Conservation (phyloP, 441 rosid genomes). For the Gossypium schwendimanii region DNA sequence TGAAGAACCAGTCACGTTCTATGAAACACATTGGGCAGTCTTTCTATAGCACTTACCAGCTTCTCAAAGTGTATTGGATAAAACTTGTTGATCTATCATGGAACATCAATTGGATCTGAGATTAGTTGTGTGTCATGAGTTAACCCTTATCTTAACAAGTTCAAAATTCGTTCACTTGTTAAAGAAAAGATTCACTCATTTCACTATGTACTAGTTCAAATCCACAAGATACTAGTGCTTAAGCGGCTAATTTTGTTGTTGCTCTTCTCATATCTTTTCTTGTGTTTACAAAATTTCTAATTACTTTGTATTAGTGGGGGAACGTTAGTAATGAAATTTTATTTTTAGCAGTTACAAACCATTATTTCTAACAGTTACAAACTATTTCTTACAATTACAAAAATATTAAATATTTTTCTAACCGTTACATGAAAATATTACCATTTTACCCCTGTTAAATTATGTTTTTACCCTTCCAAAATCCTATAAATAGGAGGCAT, state of each 20-base stretch:
- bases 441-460: no score
- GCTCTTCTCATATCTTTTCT: background rate
- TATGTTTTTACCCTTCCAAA: no score
- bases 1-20: background rate
- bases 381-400: no score
- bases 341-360: no score
- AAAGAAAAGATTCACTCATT: background rate
- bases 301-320: no score
- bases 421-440: no score
- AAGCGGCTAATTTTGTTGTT: background rate
- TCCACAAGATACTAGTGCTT: background rate
- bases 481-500: background rate
- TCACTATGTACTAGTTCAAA: background rate
- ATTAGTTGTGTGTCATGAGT: background rate
- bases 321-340: no score
- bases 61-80: background rate
- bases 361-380: no score
- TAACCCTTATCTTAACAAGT: background rate
- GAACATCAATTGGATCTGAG: background rate
- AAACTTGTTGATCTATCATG: background rate
- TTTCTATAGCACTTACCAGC: background rate
- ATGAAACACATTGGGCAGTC: background rate
- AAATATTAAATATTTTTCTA: no score
- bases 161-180: background rate
- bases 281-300: no score